Percentiles rank a stretch among this genome's conserved stretches.
These are phyloP conservation scores for Dryadomyces sulphureus DNA, from an alignment of 2,329 filamentous ascomycete species.

Conservation along the genomic window DNA sequence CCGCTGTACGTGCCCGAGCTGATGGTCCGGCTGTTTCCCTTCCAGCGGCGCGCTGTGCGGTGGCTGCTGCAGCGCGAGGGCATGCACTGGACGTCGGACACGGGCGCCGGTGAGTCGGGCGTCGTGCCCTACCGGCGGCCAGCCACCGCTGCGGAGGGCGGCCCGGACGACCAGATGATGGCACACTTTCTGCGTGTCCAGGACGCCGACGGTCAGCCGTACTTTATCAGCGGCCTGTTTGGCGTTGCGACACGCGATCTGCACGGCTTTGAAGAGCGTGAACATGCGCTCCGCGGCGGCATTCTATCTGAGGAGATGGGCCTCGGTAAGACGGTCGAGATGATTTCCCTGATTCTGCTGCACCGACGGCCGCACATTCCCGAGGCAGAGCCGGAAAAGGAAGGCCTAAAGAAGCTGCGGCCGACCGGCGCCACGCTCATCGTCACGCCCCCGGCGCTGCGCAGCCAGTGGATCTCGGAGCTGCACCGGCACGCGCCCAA, in stretches of 20 bases:
- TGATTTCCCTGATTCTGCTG: constrained; percentile 54
- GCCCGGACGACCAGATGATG: constrained; percentile 15
- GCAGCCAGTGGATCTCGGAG: constrained; percentile 48
- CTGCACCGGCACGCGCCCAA: constrained; percentile 41
- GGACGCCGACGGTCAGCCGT: constrained; percentile 28
- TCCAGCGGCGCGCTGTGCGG: constrained; percentile 53
- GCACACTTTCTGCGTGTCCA: constrained; percentile 27
- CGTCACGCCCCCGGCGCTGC: constrained; percentile 40
- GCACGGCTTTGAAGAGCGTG: constrained; percentile 24
- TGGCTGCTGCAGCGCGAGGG: constrained; percentile 59
- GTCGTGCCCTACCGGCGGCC: constrained; percentile 17
- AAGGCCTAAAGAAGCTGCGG: constrained; percentile 32
- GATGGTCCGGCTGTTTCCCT: constrained; percentile 47
- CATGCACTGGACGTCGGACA: constrained; percentile 27
- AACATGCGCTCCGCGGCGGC: constrained; percentile 37
- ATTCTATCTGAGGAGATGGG: constrained; percentile 75
- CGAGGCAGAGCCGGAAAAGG: constrained; percentile 25
- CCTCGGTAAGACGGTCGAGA: constrained; percentile 65
- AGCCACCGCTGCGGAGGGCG: too few relatives aligned
- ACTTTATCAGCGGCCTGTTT: constrained; percentile 41
- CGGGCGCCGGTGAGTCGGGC: constrained; percentile 2
- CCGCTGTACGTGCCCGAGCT: constrained; percentile 28
- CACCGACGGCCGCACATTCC: constrained; percentile 29
- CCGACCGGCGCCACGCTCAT: constrained; percentile 44
- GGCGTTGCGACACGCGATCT: constrained; percentile 40